phyloP scores from a whole-genome alignment of 108 stramenopile genomes.

The Epithemia pelagica region DNA sequence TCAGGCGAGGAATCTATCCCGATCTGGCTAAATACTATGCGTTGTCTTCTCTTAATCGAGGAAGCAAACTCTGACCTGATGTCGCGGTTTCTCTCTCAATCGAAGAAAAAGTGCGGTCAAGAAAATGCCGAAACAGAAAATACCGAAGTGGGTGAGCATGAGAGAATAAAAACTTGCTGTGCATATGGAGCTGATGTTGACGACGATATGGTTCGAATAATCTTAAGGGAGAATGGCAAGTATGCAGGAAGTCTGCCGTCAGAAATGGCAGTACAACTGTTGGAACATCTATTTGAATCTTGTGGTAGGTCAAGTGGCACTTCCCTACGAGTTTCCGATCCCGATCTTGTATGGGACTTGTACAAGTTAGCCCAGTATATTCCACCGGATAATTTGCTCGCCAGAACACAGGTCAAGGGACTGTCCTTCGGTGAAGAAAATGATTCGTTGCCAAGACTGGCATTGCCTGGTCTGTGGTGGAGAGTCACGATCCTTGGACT shows the following conservation, averaged over 20 bases:
- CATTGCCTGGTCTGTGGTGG: conserved; percentile 69
- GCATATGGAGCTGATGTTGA: conserved; percentile 49
- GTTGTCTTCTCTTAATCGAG: conserved; percentile 52
- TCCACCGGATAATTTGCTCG: conserved; percentile 11
- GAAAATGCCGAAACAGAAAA: conserved; percentile 12
- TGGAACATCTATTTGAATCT: conserved; percentile 55
- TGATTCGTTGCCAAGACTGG: conserved; percentile 26
- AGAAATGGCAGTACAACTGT: conserved; percentile 33
- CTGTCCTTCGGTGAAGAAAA: background rate
- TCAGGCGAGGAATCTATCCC: conserved; percentile 17
- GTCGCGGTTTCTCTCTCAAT: conserved; percentile 17
- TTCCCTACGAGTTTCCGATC: conserved; percentile 18
- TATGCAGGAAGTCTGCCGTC: conserved; percentile 8
- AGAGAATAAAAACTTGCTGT: conserved; percentile 35
- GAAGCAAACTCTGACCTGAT: conserved; percentile 31
- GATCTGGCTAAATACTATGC: conserved; percentile 31
- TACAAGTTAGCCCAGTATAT: conserved; percentile 51
- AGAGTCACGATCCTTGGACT: conserved; percentile 54
- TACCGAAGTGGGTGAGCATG: conserved; percentile 19
- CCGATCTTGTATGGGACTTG: conserved; percentile 38
- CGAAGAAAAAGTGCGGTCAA: no score
- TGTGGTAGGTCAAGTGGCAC: conserved; percentile 14
- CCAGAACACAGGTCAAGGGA: conserved; percentile 1
- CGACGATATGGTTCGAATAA: conserved; percentile 54
- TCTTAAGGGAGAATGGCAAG: conserved; percentile 23